A percentile compares a stretch with the other conserved stretches of the same genome.
Conservation (phyloP, 495 filamentous ascomycete species). For the Glutinoglossum americanum region DNA sequence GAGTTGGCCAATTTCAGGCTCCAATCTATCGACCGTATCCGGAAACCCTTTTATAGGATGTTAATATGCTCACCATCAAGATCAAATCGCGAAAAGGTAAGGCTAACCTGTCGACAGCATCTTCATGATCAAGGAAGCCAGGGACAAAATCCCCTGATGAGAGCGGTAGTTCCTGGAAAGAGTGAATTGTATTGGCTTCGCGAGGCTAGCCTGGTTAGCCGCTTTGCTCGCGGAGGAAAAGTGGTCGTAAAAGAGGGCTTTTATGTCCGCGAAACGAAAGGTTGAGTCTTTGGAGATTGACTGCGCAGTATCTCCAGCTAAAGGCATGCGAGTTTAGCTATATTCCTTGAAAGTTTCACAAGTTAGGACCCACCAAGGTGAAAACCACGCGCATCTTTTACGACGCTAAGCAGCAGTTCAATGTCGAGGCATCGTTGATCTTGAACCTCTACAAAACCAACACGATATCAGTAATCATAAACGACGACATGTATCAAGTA, state of each 20-base stretch:
- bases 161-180: slow-evolving; percentile 23
- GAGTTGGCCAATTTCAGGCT: slow-evolving; percentile 19
- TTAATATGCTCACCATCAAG: too few species aligned
- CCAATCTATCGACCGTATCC: slow-evolving; percentile 20
- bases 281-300: slow-evolving; percentile 24
- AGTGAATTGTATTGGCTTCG: slow-evolving; percentile 14
- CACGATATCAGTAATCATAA: background rate
- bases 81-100: background rate
- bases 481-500: background rate
- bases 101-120: slow-evolving; percentile 9
- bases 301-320: slow-evolving; percentile 25
- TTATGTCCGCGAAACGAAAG: slow-evolving; percentile 23
- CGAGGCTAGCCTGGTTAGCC: slow-evolving; percentile 9
- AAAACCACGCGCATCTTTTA: slow-evolving; percentile 17
- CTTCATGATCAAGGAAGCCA: slow-evolving; percentile 21
- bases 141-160: slow-evolving; percentile 22
- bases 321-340: background rate
- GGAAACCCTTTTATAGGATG: slow-evolving; percentile 15
- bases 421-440: slow-evolving; percentile 21
- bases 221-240: slow-evolving; percentile 9
- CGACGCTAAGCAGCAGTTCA: slow-evolving; percentile 16
- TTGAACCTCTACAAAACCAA: slow-evolving; percentile 18
- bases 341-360: background rate
- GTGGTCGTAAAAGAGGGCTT: slow-evolving; percentile 18
- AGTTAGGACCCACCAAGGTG: slow-evolving; percentile 16